Evolutionary conservation across 805 yeast species (phyloP).

Genomic region (Myxozyma kluyveri): DNA sequence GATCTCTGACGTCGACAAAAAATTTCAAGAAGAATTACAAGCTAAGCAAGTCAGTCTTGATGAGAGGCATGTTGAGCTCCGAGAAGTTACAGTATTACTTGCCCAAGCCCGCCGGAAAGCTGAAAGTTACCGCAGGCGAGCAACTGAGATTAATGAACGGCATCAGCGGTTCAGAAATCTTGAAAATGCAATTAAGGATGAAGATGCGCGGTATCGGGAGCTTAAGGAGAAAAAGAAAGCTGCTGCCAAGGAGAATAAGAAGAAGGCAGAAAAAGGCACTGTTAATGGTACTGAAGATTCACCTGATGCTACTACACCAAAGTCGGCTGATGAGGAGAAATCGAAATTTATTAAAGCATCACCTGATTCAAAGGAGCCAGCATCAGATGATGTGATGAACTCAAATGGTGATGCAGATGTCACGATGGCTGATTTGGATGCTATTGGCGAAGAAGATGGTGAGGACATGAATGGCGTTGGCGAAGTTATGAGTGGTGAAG

Average conservation of each 20-base stretch:
- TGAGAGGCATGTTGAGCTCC: conserved; percentile 53
- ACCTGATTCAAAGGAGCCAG: conserved; percentile 1
- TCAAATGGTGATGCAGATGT: conserved; percentile 18
- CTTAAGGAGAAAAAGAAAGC: background rate
- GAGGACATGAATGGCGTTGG: conserved; percentile 1
- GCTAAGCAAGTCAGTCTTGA: conserved; percentile 53
- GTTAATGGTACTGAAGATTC: background rate
- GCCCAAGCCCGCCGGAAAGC: conserved; percentile 48
- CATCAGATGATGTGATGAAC: conserved; percentile 15
- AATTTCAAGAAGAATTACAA: conserved; percentile 57
- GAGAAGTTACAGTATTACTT: conserved; percentile 54
- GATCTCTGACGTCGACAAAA: conserved; percentile 52
- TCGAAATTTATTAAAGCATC: background rate
- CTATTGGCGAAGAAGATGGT: conserved; percentile 23
- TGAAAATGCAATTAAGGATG: conserved; percentile 61
- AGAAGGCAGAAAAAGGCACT: background rate
- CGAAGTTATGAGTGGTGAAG: background rate
- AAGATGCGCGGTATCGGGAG: conserved; percentile 52
- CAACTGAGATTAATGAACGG: conserved; percentile 47
- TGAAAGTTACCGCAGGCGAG: conserved; percentile 52
- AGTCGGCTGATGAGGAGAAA: background rate
- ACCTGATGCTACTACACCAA: background rate
- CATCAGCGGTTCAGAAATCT: conserved; percentile 57
- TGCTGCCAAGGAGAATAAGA: too few species aligned
- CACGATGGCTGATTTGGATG: conserved; percentile 25